Evolutionary conservation across 2,329 filamentous ascomycete genomes (phyloP).

Genomic region (Stagonosporopsis vannaccii): DNA sequence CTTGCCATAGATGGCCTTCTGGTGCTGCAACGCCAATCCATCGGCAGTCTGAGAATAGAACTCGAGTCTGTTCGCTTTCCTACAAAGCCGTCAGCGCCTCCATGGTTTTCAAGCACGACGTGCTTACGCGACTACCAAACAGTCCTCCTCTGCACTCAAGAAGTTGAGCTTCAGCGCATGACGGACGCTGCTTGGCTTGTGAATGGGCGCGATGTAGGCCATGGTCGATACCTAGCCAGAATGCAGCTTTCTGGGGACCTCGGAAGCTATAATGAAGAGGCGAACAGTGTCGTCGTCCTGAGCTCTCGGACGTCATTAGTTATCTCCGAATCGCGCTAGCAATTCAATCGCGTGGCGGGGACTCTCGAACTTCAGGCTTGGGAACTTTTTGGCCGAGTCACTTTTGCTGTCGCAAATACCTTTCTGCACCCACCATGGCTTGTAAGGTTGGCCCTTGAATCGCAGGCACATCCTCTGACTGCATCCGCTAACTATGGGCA

Average conservation of each 20-base stretch:
- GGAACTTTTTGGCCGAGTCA: conserved; percentile 15
- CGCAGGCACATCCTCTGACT: neutral
- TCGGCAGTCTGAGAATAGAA: conserved; percentile 76
- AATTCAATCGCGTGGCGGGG: conserved; percentile 17
- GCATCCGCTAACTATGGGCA: conserved; percentile 10
- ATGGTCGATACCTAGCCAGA: conserved; percentile 58
- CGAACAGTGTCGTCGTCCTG: conserved; percentile 6
- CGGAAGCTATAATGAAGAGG: conserved; percentile 3
- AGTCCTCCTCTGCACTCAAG: conserved; percentile 75
- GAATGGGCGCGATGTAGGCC: conserved; percentile 95
- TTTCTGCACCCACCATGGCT: conserved; percentile 32
- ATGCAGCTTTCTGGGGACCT: conserved; percentile 1
- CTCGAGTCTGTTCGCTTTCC: conserved; percentile 85
- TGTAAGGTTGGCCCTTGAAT: conserved; percentile 30
- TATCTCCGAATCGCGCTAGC: conserved; percentile 30
- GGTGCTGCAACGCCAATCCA: conserved; percentile 66
- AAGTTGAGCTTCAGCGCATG: conserved; percentile 86
- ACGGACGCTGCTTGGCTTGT: conserved; percentile 87
- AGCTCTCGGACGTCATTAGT: conserved; percentile 41
- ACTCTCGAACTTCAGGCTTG: conserved; percentile 28
- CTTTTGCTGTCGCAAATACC: conserved; percentile 14
- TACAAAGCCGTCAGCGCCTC: conserved; percentile 27
- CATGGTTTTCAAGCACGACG: neutral
- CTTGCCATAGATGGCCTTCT: conserved; percentile 81
- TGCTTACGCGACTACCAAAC: conserved; percentile 84